Conservation (phyloP, 768 basidiomycete genomes). For the Russula virescens region DNA sequence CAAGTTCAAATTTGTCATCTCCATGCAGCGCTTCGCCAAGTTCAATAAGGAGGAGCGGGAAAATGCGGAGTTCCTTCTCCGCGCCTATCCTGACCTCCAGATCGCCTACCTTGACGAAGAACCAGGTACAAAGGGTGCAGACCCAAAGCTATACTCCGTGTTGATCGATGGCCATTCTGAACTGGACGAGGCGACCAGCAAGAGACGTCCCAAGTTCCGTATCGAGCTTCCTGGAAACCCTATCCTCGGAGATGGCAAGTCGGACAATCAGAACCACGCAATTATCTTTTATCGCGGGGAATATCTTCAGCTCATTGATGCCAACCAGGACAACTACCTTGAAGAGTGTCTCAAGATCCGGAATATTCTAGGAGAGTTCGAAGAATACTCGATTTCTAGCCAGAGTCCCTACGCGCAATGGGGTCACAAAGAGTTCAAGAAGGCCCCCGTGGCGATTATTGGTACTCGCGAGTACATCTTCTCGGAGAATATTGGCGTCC, state of each 20-base stretch:
- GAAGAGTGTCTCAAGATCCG: slow-evolving; percentile 99
- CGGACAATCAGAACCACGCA: slow-evolving; percentile 99
- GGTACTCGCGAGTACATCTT: slow-evolving; percentile 99
- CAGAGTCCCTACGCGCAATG: slow-evolving; percentile 96
- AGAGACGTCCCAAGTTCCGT: slow-evolving; percentile 94
- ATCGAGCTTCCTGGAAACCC: slow-evolving; percentile 97
- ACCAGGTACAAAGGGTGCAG: slow-evolving; percentile 78
- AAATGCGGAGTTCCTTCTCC: slow-evolving; percentile 95
- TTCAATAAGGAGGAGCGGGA: slow-evolving; percentile 99
- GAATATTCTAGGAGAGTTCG: slow-evolving; percentile 95
- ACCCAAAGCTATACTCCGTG: slow-evolving; percentile 84
- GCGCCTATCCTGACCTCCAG: slow-evolving; percentile 97
- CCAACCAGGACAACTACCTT: slow-evolving; percentile 99
- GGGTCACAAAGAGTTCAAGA: slow-evolving; percentile 90
- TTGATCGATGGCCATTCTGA: slow-evolving; percentile 98
- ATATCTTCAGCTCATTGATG: slow-evolving; percentile 97
- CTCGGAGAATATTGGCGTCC: slow-evolving; percentile 98
- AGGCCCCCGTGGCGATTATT: slow-evolving; percentile 91
- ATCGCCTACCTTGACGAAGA: slow-evolving; percentile 99
- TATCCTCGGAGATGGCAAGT: slow-evolving; percentile 98
- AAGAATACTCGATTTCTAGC: slow-evolving; percentile 84
- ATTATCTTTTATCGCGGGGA: slow-evolving; percentile 99
- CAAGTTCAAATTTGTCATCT: slow-evolving; percentile 97
- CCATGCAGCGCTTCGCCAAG: slow-evolving; percentile 98
- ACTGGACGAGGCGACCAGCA: slow-evolving; percentile 79